Evolutionary conservation across 352 stramenopile species (phyloP).

Genomic region (Globisporangium radiosum): DNA sequence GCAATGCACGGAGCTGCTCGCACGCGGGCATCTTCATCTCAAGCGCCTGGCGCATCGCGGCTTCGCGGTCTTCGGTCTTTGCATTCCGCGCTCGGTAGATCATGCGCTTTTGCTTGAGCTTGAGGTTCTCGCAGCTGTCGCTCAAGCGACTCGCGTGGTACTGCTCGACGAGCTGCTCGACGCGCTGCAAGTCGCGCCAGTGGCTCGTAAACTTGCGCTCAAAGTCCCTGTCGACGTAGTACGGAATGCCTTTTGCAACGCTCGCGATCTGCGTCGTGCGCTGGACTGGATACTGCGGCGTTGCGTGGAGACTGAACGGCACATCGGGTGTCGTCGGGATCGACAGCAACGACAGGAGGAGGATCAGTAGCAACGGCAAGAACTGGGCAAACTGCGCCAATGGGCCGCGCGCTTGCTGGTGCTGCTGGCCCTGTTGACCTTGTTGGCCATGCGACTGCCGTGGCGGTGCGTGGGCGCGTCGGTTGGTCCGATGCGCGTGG

Average conservation of each 20-base stretch:
- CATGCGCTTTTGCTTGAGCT: conserved; percentile 83
- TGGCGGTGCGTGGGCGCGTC: conserved; percentile 6
- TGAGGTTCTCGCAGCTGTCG: conserved; percentile 75
- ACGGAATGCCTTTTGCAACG: conserved; percentile 81
- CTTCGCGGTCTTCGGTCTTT: conserved; percentile 66
- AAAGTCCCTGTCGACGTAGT: conserved; percentile 85
- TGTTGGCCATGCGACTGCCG: conserved; percentile 9
- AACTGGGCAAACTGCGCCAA: conserved; percentile 71
- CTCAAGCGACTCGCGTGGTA: conserved; percentile 62
- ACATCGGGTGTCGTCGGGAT: conserved; percentile 62
- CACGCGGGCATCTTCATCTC: conserved; percentile 83
- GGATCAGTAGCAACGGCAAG: conserved; percentile 79
- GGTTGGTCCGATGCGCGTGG: conserved; percentile 35
- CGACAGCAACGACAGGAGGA: conserved; percentile 77
- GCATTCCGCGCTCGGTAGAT: conserved; percentile 81
- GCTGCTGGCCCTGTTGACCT: conserved; percentile 25
- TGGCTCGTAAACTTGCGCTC: conserved; percentile 82
- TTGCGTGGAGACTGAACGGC: conserved; percentile 81
- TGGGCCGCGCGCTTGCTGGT: conserved; percentile 30
- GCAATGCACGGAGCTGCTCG: conserved; percentile 66
- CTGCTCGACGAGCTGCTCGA: conserved; percentile 86
- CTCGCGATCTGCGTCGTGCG: conserved; percentile 75
- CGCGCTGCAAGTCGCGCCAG: conserved; percentile 75
- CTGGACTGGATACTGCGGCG: conserved; percentile 66
- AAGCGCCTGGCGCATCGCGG: conserved; percentile 67